Evolutionary conservation across 1,284 basidiomycete species (phyloP).

Genomic region (Ustilago loliicola): DNA sequence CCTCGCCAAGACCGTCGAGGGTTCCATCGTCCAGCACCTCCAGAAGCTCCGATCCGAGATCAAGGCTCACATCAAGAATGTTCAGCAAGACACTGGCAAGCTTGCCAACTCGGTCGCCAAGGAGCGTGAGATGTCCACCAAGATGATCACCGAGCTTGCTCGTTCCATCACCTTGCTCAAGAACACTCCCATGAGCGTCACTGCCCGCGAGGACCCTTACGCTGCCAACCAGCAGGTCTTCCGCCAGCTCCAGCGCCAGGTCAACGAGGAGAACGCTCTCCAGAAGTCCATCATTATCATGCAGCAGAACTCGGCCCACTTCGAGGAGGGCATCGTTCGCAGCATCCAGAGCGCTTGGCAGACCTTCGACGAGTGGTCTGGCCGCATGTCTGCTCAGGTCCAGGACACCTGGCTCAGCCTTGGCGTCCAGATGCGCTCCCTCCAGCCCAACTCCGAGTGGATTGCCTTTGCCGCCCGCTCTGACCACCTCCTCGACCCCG

Average conservation of each 20-base stretch:
- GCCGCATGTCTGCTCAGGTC: slow-evolving; percentile 83
- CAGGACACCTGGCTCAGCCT: slow-evolving; percentile 85
- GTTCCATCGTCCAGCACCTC: slow-evolving; percentile 96
- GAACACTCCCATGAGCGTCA: slow-evolving; percentile 92
- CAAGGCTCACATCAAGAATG: slow-evolving; percentile 95
- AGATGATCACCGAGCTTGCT: slow-evolving; percentile 87
- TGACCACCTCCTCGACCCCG: slow-evolving; percentile 94
- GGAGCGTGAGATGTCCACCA: slow-evolving; percentile 90
- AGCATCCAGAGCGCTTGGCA: slow-evolving; percentile 96
- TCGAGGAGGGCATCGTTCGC: slow-evolving; percentile 95
- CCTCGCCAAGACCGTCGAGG: slow-evolving; percentile 94
- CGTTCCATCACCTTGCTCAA: slow-evolving; percentile 90
- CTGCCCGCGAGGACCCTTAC: slow-evolving; percentile 86
- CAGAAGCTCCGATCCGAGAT: slow-evolving; percentile 94
- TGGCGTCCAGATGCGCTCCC: slow-evolving; percentile 82
- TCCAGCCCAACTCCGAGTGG: slow-evolving; percentile 95
- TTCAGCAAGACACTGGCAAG: slow-evolving; percentile 98
- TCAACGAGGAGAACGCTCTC: slow-evolving; percentile 96
- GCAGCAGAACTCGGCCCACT: slow-evolving; percentile 96
- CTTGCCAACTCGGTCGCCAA: slow-evolving; percentile 92
- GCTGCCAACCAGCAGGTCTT: slow-evolving; percentile 82
- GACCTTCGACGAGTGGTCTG: slow-evolving; percentile 94
- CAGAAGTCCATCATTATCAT: slow-evolving; percentile 99
- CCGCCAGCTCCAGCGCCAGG: slow-evolving; percentile 87
- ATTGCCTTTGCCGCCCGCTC: slow-evolving; percentile 92